Conservation (phyloP, 169 alveolate genomes). For the Plasmodium gaboni region DNA sequence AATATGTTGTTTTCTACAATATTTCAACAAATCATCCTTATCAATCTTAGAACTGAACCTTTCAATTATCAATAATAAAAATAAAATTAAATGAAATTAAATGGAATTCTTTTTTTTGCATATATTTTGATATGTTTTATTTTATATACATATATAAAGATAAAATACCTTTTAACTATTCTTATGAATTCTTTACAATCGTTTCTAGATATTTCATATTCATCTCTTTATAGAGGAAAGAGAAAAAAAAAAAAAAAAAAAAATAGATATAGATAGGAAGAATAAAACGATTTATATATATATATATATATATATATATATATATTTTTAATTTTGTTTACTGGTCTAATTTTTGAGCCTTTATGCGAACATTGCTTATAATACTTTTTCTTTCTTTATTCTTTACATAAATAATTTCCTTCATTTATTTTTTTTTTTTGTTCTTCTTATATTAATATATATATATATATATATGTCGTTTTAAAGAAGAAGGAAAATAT, state of each 20-base stretch:
- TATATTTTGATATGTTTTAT: background rate
- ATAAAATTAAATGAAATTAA: no score
- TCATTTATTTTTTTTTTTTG: no score
- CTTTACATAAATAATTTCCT: no score
- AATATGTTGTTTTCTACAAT: slow-evolving; percentile 19
- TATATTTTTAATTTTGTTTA: slow-evolving; percentile 18
- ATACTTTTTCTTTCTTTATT: slow-evolving; percentile 10
- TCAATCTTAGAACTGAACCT: slow-evolving; percentile 20
- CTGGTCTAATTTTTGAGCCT: slow-evolving; percentile 59
- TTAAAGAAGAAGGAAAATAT: no score
- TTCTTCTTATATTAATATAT: no score
- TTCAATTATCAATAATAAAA: background rate
- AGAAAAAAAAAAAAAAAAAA: slow-evolving; percentile 6
- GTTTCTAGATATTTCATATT: slow-evolving; percentile 32
- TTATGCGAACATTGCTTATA: slow-evolving; percentile 19
- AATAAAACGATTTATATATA: background rate
- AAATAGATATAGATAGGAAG: background rate
- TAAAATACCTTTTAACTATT: slow-evolving; percentile 30
- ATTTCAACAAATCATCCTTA: slow-evolving; percentile 25
- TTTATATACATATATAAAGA: no score
- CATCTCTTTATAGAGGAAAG: background rate
- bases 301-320: background rate
- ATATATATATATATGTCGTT: no score
- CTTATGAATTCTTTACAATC: slow-evolving; percentile 59
- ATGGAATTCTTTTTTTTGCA: background rate